Base-by-base conservation (phyloP, 352 stramenopile genomes). In the Globisporangium splendens region DNA sequence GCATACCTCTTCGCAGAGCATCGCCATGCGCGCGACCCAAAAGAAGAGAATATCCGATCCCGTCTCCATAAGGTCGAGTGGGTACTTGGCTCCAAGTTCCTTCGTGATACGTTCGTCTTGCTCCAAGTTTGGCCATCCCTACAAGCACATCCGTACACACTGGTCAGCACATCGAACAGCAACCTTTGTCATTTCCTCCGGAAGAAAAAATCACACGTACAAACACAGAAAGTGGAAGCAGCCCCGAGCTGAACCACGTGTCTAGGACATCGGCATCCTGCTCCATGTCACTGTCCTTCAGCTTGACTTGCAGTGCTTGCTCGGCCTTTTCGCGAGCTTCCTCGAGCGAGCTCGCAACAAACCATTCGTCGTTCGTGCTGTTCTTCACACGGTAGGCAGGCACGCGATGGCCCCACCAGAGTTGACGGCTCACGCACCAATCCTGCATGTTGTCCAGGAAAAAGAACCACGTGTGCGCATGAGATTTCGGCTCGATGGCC, bases 1-100 rank as follows among this genome's bases (percentile, higher is more conserved):
- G 39, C 62, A 35, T 48, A 99, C 87, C 78, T 99, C 89, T 73
- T 99, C 84, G 55, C 96, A 98, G 56, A 99, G 93, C 97, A 99
- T 99, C 6, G 98, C 97, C 98, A 99, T 99, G 44, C 98, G 89
- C 14, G 97, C 97, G 46, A 99, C 98, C 98, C 98, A 99, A 70
- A 99, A 99, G 77, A 99, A 99, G 11, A 99, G 75, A 76, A 99
- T 99, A 72, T 99, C 98, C 31, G 97, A 96, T 14, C 98, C 98
- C 1, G 83, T 95, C 56, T 95, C 86, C 77, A 95, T 89, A 11
- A 95, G 56, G 54, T 81, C 67, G 6, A 92, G 61, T 2, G 86
- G 83, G 41, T 92, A 93, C 39, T 69, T 73, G 14, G 63, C 42
- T 41, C 49, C 66, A 21, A 81, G 41, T 48, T 76, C 67, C 21